Conservation (phyloP, 192 early-diverging fungal genomes). For the Coemansia sp. region DNA sequence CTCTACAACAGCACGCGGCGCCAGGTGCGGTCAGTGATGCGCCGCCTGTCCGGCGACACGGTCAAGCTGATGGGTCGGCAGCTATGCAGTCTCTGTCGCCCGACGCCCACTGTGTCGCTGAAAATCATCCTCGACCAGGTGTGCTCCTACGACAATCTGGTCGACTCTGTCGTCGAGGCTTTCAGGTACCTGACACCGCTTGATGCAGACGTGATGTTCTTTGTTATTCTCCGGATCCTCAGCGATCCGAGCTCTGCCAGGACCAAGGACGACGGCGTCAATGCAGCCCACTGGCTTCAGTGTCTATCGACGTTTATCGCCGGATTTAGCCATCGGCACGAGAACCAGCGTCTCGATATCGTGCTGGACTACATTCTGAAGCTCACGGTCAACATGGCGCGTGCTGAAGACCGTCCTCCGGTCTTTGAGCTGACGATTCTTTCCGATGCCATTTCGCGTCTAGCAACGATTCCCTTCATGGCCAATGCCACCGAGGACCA, state of each 20-base stretch:
- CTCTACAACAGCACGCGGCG: slow-evolving; percentile 30
- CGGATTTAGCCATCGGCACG: slow-evolving; percentile 37
- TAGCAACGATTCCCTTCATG: slow-evolving; percentile 39
- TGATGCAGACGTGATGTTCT: slow-evolving; percentile 44
- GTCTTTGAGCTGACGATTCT: slow-evolving; percentile 35
- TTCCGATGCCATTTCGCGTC: slow-evolving; percentile 27
- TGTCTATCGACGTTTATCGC: slow-evolving; percentile 45
- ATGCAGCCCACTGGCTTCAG: slow-evolving; percentile 48
- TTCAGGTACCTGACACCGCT: slow-evolving; percentile 48
- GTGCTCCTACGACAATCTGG: slow-evolving; percentile 50
- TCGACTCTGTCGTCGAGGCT: slow-evolving; percentile 45
- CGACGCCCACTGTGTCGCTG: slow-evolving; percentile 35
- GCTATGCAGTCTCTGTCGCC: slow-evolving; percentile 43
- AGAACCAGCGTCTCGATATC: slow-evolving; percentile 27
- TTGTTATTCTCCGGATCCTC: slow-evolving; percentile 29
- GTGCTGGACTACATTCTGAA: slow-evolving; percentile 41
- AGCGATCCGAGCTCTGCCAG: slow-evolving; percentile 19
- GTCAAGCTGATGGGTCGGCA: slow-evolving; percentile 44
- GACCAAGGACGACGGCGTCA: slow-evolving; percentile 46
- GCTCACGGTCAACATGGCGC: slow-evolving; percentile 25
- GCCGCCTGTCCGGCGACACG: slow-evolving; percentile 46
- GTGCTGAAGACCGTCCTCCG: slow-evolving; percentile 22
- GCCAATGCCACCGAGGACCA: slow-evolving; percentile 46
- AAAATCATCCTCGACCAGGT: slow-evolving; percentile 50
- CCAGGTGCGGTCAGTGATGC: slow-evolving; percentile 47